A percentile compares a stretch with the other conserved stretches of the same genome.
These are phyloP conservation scores for Solanum tarapatanum DNA, from an alignment of 257 asterid species.

Conservation along the genomic window DNA sequence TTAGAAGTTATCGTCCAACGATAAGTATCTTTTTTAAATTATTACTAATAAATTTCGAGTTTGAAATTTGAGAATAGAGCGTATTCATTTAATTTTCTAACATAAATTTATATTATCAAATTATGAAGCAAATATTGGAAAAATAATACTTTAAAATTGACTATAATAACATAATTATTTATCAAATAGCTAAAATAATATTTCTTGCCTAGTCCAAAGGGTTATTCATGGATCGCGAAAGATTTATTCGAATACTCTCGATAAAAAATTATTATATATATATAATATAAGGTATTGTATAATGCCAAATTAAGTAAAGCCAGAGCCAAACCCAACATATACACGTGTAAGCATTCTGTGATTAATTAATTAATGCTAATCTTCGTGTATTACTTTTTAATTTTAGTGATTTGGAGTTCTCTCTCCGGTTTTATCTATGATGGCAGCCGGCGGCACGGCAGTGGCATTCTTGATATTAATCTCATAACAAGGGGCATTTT, in stretches of 20 bases:
- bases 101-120: too few species aligned
- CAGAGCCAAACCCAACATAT: neutral
- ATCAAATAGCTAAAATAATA: neutral
- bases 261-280: too few species aligned
- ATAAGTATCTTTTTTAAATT: too few species aligned
- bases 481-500: neutral
- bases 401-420: neutral
- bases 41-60: too few species aligned
- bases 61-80: too few species aligned
- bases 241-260: fast-evolving
- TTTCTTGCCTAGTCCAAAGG: neutral
- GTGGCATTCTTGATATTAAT: neutral
- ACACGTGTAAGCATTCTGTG: neutral
- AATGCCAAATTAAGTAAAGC: neutral
- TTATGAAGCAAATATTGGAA: too few species aligned
- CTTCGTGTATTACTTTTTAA: neutral
- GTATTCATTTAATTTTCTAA: fast-evolving
- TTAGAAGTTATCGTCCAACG: too few species aligned
- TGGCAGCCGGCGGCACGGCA: neutral
- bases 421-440: neutral
- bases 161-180: neutral
- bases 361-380: neutral
- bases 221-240: neutral
- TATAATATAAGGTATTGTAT: too few species aligned
- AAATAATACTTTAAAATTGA: too few species aligned